Evolutionary conservation across 192 early-diverging fungal species (phyloP).

Genomic region (Spizellomyces sp.): DNA sequence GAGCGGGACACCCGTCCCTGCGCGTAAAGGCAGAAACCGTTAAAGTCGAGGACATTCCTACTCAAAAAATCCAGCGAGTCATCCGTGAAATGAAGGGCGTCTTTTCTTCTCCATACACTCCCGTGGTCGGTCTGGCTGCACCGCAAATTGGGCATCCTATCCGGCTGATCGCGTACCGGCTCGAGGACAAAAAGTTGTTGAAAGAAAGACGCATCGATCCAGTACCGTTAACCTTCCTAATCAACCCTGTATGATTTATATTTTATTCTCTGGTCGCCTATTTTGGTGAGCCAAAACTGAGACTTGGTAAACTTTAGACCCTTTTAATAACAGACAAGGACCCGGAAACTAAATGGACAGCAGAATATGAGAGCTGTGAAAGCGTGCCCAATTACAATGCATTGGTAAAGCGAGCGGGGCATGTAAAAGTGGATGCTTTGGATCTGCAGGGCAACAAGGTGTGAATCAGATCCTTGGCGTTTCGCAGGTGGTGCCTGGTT

Average conservation of each 20-base stretch:
- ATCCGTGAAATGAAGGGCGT: constrained; percentile 34
- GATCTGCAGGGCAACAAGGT: constrained; percentile 45
- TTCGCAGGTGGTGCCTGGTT: neutral
- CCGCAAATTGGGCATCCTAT: constrained; percentile 51
- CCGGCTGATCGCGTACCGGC: constrained; percentile 46
- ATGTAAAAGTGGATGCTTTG: constrained; percentile 34
- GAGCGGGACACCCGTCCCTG: constrained; percentile 38
- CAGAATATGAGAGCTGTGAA: constrained; percentile 54
- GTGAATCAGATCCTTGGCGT: neutral
- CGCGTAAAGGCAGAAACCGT: constrained; percentile 32
- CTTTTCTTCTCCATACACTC: constrained; percentile 41
- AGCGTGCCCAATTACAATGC: constrained; percentile 50
- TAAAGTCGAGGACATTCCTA: constrained; percentile 9
- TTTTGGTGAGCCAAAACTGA: too few relatives aligned
- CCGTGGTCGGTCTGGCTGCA: constrained; percentile 47
- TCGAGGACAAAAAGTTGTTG: constrained; percentile 30
- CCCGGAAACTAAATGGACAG: neutral
- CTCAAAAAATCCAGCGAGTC: constrained; percentile 21
- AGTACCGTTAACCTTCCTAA: constrained; percentile 46
- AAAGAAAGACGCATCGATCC: constrained; percentile 29
- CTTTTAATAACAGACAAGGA: constrained; percentile 11
- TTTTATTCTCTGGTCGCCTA: neutral
- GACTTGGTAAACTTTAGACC: too few relatives aligned
- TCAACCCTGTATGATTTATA: constrained; percentile 46
- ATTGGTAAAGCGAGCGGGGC: constrained; percentile 37